Base-by-base conservation (phyloP, 2,329 filamentous ascomycete genomes). In the Colletotrichum orchidophilum region DNA sequence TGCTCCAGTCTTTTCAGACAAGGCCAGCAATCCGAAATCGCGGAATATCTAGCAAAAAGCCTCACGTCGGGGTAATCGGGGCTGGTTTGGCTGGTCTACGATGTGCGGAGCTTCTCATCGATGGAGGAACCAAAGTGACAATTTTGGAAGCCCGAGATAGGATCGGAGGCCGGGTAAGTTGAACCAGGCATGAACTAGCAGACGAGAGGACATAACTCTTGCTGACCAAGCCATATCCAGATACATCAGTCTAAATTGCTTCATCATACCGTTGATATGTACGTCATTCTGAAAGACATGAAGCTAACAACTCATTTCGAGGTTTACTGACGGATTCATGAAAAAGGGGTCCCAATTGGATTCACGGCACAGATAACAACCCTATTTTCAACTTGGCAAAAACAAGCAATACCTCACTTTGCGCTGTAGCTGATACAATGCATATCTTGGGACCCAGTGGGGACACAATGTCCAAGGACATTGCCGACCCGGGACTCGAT, bases 301-400 rank as follows among this genome's bases (percentile, higher is more conserved):
- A 2, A n/a, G 15, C 21, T 7, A 6, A 18, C 7, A n/a, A 18
- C 18, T 15, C 12, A 49, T 1, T n/a, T n/a, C n/a, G n/a, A n/a
- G n/a, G 18, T 21, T 49, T 13, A 21, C 42, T 49, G 42, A 49
- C 33, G 7, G 33, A 13, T n/a, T 49, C 15, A 13, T 18, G 21
- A 13, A 6, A 18, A 18, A 49, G 42, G 42, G 49, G 49, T 11
- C 49, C 49, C n/a, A 52, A 52, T 13, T 52, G 49, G 92, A 93
- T 94, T 62, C 92, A 94, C 72, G 92, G 92, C 31, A 93, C 91
- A 5, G 83, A 88, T 0, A 85, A 90, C 71, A 94, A 94, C 76
- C 91, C 92, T 0, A 92, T 94, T 21, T 78, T 92, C 52, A 88
- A 92, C 57, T 82, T 94, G n/a, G 91, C 49, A 7, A 13, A 52